Conservation (phyloP, 1,284 basidiomycete species). For the Cryptococcus amylolentus region DNA sequence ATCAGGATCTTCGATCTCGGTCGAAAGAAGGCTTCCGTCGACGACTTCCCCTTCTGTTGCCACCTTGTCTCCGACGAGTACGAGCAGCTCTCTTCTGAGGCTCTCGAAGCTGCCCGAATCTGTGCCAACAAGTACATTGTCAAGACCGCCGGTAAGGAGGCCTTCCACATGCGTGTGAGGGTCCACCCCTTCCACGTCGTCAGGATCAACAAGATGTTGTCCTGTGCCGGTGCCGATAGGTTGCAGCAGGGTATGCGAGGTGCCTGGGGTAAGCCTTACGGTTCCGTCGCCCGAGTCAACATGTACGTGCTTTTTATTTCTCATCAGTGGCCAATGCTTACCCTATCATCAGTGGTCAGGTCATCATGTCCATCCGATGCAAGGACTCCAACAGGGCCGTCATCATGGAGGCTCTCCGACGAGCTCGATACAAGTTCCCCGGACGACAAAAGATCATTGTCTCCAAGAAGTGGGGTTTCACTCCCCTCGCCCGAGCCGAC, state of each 20-base stretch:
- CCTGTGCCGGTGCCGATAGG: conserved; percentile 94
- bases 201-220: conserved; percentile 99
- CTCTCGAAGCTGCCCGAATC: conserved; percentile 96
- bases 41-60: conserved; percentile 96
- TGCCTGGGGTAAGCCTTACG: conserved; percentile 99
- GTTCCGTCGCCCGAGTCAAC: conserved; percentile 53
- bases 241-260: conserved; percentile 99
- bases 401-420: conserved; percentile 93
- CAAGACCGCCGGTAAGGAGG: conserved; percentile 97
- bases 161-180: conserved; percentile 96
- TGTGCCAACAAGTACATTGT: conserved; percentile 99
- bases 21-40: conserved; percentile 89
- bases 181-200: conserved; percentile 98
- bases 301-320: conserved; percentile 31
- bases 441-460: conserved; percentile 99
- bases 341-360: conserved; percentile 81
- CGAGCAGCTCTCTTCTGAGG: conserved; percentile 94
- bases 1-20: conserved; percentile 93
- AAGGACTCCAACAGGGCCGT: conserved; percentile 84
- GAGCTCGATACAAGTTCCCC: conserved; percentile 99
- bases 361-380: conserved; percentile 92
- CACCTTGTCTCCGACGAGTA: conserved; percentile 98
- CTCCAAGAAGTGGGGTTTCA: conserved; percentile 98
- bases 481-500: conserved; percentile 85
- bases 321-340: neutral